Percentiles rank a stretch among this genome's conserved stretches.
Evolutionary conservation across 2,329 filamentous ascomycete species (phyloP).

Genomic region (Clonostachys sp.): DNA sequence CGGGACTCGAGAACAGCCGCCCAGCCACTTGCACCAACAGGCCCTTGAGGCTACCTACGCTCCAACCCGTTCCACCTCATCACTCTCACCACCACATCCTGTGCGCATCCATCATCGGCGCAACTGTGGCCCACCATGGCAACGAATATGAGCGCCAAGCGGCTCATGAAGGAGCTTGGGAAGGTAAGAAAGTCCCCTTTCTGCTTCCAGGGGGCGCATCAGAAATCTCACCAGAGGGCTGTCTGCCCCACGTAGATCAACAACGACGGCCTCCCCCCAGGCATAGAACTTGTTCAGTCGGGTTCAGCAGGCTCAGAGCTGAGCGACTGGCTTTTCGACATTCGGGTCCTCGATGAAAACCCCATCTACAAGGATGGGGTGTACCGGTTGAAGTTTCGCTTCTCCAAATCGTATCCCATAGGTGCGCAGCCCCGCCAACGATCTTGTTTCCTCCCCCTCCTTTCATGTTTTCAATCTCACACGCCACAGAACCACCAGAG

Average conservation of each 20-base stretch:
- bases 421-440: conserved; percentile 43
- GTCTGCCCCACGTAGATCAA: conserved; percentile 37
- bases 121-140: conserved; percentile 17
- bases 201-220: background rate
- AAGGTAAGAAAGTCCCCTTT: conserved; percentile 38
- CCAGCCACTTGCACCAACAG: background rate
- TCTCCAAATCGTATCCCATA: conserved; percentile 83
- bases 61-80: background rate
- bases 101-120: too few species aligned
- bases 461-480: background rate
- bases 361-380: conserved; percentile 78
- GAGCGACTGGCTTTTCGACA: conserved; percentile 84
- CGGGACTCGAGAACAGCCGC: too few species aligned
- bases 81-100: background rate
- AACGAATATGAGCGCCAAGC: conserved; percentile 47
- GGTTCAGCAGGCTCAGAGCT: conserved; percentile 78
- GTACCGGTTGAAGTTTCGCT: conserved; percentile 84
- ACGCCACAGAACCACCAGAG: conserved; percentile 75
- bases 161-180: conserved; percentile 53
- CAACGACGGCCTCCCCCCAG: conserved; percentile 52
- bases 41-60: too few species aligned
- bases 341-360: conserved; percentile 83
- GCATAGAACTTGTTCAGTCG: conserved; percentile 74
- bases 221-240: background rate
- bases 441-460: background rate